These are phyloP conservation scores for Plasmodium falciparum DNA, from an alignment of 169 alveolate species.

Conservation along the genomic window DNA sequence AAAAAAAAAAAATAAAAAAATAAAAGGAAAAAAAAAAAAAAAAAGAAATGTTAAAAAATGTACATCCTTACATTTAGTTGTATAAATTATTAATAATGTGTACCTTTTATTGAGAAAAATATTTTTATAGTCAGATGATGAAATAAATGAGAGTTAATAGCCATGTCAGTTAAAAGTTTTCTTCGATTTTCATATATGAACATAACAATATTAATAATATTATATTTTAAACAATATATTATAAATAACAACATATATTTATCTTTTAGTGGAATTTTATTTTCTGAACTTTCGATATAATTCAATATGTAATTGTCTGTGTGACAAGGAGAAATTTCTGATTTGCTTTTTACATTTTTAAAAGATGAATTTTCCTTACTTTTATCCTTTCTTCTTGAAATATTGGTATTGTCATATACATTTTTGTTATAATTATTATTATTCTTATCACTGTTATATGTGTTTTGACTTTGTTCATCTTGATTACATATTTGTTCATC, in stretches of 20 bases:
- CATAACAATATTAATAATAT: constrained; percentile 52
- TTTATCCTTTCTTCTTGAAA: neutral
- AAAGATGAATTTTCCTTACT: neutral
- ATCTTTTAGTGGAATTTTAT: constrained; percentile 34
- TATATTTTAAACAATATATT: constrained; percentile 53
- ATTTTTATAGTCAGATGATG: constrained; percentile 31
- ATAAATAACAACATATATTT: constrained; percentile 36
- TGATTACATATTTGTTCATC: too few species aligned
- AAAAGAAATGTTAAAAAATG: neutral
- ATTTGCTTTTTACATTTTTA: too few species aligned
- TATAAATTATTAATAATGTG: neutral
- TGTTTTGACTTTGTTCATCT: too few species aligned
- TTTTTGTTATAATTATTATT: too few species aligned
- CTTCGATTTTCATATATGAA: constrained; percentile 35
- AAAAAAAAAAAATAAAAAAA: neutral
- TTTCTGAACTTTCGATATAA: neutral
- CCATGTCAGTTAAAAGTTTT: constrained; percentile 13
- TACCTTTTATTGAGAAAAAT: constrained; percentile 50
- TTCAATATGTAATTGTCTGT: neutral
- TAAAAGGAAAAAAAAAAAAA: neutral
- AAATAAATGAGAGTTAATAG: constrained; percentile 11
- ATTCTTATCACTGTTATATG: too few species aligned
- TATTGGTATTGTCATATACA: too few species aligned
- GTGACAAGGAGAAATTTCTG: too few species aligned
- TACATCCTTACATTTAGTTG: neutral